Evolutionary conservation across 805 yeast species (phyloP), one percentile per base, ranked within the genome.

Genomic region (Pichia phayaonensis): DNA sequence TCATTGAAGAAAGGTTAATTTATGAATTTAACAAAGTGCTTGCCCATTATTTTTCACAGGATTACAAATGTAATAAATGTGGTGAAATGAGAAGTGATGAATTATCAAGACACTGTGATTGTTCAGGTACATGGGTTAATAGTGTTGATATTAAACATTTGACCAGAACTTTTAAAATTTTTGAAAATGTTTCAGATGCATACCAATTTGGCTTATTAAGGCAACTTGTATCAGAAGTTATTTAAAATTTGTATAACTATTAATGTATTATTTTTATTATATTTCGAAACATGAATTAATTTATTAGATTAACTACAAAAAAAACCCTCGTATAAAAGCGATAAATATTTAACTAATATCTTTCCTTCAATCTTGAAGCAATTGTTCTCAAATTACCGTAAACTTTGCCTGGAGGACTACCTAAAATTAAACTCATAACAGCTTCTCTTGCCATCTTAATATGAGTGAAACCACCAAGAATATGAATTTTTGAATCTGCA

Each of bases 371-470:
- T 72, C 99, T 81, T 13, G 97, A 87, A 44, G 98, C 97, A 59
- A 94, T 95, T 39, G 95, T 89, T 72, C 99, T 86, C 69, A 94
- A 77, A 68, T 94, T 94, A 58, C 98, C 98, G 66, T 94, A 94
- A 51, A 94, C 96, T 70, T 94, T 94, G 57, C 98, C 97, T 40
- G 99, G 99, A 40, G 98, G 99, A 54, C 95, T 84, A 73, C 99
- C 99, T 61, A 94, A 78, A 71, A 94, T 94, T 64, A 94, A 77
- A 56, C 92, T 81, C 53, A 94, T 97, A 31, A 94, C 96, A 16
- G 98, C 84, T 71, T 90, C 96, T 72, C 98, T 81, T n/a, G 99
- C 99, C 84, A 94, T 90, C 72, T 95, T 81, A 61, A 94, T 94
- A 69, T 94, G 97, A 20, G 95, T 84, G 72, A 88, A 94, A 0